Conservation (phyloP, 371 early-diverging fungal species). For the Furculomyces boomerangus region DNA sequence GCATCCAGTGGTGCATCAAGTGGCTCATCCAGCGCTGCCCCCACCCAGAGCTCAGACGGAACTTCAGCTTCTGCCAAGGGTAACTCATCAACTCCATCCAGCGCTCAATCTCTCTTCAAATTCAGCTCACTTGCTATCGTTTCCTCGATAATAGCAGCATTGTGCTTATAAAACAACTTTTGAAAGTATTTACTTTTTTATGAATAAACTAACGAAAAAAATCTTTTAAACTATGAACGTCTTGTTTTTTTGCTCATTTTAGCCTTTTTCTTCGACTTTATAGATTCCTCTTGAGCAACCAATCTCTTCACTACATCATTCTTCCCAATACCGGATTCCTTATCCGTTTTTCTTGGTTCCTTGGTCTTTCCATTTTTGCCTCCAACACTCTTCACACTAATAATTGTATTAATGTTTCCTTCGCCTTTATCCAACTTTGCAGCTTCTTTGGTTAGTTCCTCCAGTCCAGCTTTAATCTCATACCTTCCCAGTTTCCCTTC, state of each 20-base stretch:
- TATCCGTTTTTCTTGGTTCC: background rate
- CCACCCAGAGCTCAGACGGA: background rate
- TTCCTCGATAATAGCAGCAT: too few species aligned
- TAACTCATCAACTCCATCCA: background rate
- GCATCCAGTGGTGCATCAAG: background rate
- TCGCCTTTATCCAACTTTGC: background rate
- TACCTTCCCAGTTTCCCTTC: background rate
- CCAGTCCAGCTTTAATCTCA: background rate
- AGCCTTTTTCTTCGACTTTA: background rate
- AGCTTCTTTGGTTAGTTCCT: background rate
- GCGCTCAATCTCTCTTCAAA: background rate
- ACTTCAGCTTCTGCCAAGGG: background rate
- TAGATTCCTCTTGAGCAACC: background rate
- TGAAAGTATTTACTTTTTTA: background rate
- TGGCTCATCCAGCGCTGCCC: background rate
- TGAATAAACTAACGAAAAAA: background rate
- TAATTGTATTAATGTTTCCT: background rate
- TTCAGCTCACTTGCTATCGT: background rate
- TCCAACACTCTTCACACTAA: background rate
- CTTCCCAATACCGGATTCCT: background rate
- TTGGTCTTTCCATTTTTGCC: background rate
- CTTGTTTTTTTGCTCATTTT: constrained; percentile 3
- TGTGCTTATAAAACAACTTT: background rate
- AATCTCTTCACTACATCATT: background rate
- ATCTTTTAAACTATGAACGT: background rate